These are phyloP conservation scores for Globisporangium irregulare DNA, from an alignment of 352 stramenopile species.

Conservation along the genomic window DNA sequence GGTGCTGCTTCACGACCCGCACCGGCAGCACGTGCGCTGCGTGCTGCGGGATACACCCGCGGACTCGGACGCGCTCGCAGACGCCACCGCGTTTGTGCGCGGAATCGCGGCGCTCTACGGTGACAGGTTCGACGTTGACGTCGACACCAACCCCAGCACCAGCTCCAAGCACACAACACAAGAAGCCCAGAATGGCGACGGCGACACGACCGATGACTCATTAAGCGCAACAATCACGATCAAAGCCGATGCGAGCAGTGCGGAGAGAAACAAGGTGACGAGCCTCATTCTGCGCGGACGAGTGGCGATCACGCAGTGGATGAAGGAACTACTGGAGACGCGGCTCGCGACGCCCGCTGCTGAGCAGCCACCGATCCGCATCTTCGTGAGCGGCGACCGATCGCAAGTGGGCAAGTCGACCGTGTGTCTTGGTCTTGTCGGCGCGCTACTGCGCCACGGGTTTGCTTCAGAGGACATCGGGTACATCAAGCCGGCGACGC, in stretches of 20 bases:
- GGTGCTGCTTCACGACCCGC: background rate
- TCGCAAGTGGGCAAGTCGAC: conserved; percentile 96
- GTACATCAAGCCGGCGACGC: conserved; percentile 98
- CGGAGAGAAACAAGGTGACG: background rate
- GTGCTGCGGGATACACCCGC: background rate
- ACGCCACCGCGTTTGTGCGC: conserved; percentile 35
- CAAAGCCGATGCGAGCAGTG: background rate
- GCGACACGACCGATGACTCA: background rate
- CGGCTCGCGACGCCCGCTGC: conserved; percentile 14
- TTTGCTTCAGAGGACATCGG: conserved; percentile 77
- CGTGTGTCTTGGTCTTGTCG: conserved; percentile 93
- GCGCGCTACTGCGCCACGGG: conserved; percentile 74
- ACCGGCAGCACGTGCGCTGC: conserved; percentile 1
- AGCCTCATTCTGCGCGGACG: conserved; percentile 19
- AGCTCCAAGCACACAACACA: background rate
- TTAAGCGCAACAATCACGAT: background rate
- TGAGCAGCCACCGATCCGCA: conserved; percentile 26
- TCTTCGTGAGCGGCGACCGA: conserved; percentile 78
- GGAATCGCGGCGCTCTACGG: conserved; percentile 59
- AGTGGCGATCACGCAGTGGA: conserved; percentile 28
- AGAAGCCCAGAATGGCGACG: background rate
- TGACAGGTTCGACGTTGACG: conserved; percentile 35
- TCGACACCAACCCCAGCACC: conserved; percentile 11
- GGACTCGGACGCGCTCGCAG: background rate
- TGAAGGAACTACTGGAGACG: conserved; percentile 33